Evolutionary conservation across 1,284 basidiomycete genomes (phyloP).

Genomic region (Ganoderma meredithae): DNA sequence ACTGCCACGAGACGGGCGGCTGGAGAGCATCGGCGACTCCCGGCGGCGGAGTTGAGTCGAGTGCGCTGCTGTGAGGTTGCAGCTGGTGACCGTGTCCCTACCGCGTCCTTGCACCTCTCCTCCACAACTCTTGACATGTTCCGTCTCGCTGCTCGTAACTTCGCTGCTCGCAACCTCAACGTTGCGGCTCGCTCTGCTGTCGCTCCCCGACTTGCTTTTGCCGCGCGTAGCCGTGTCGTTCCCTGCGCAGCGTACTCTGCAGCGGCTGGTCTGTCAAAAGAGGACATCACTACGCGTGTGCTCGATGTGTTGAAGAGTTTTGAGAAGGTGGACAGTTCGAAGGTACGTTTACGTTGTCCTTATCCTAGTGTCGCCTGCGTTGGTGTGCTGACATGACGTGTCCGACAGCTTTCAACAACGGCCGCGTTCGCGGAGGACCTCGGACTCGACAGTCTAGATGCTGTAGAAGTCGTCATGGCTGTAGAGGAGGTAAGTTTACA

Average conservation of each 20-base stretch:
- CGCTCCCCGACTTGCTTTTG: slow-evolving; percentile 37
- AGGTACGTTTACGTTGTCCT: slow-evolving; percentile 61
- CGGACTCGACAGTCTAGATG: slow-evolving; percentile 95
- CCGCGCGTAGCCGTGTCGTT: slow-evolving; percentile 42
- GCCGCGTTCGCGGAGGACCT: slow-evolving; percentile 90
- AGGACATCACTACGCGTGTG: slow-evolving; percentile 84
- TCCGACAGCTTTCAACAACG: slow-evolving; percentile 71
- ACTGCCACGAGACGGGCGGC: slow-evolving; percentile 8
- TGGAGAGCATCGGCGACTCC: slow-evolving; percentile 25
- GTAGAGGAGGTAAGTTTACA: slow-evolving; percentile 87
- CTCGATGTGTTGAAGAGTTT: slow-evolving; percentile 92
- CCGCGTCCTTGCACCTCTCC: slow-evolving; percentile 24
- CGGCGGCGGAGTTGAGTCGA: slow-evolving; percentile 29
- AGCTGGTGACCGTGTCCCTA: slow-evolving; percentile 23
- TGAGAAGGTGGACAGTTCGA: slow-evolving; percentile 90
- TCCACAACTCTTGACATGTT: slow-evolving; percentile 46
- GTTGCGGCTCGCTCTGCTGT: slow-evolving; percentile 34
- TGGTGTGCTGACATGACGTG: slow-evolving; percentile 8
- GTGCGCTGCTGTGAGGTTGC: slow-evolving; percentile 21
- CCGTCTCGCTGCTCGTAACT: slow-evolving; percentile 48
- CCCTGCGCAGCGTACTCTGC: slow-evolving; percentile 77
- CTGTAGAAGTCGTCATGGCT: slow-evolving; percentile 99
- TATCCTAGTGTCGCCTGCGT: slow-evolving; percentile 11
- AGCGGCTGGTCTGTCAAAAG: slow-evolving; percentile 75
- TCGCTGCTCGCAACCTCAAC: slow-evolving; percentile 38